These are phyloP conservation scores for Rhexocercosporidium sp. DNA, from an alignment of 2,329 filamentous ascomycete species.

Conservation along the genomic window DNA sequence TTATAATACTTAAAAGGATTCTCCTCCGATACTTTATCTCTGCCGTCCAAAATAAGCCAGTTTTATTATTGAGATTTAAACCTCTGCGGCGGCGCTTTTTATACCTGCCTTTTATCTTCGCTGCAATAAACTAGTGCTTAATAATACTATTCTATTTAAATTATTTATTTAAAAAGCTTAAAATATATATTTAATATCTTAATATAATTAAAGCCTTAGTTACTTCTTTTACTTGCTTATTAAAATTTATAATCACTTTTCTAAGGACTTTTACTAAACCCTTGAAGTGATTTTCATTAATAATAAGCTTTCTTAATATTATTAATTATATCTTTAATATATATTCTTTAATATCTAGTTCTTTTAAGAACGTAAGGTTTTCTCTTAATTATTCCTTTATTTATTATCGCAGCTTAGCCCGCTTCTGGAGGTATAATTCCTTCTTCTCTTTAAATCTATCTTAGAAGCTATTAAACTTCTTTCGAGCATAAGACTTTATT, in stretches of 20 bases:
- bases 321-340: slow-evolving; percentile 18
- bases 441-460: slow-evolving; percentile 15
- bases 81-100: too few relatives aligned
- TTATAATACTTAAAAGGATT: slow-evolving; percentile 8
- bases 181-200: slow-evolving; percentile 15
- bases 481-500: slow-evolving; percentile 7
- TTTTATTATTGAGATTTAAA: slow-evolving; percentile 11
- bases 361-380: slow-evolving; percentile 11
- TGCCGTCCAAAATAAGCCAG: background rate
- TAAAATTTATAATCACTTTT: slow-evolving; percentile 7
- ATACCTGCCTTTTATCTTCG: slow-evolving; percentile 11
- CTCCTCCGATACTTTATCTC: background rate
- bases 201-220: slow-evolving; percentile 15
- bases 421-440: slow-evolving; percentile 16
- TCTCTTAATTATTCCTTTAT: slow-evolving; percentile 8
- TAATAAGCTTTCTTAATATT: slow-evolving; percentile 15
- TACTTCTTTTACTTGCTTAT: slow-evolving; percentile 13
- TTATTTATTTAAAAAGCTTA: slow-evolving; percentile 5
- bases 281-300: slow-evolving; percentile 11
- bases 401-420: slow-evolving; percentile 7
- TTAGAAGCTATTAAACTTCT: slow-evolving; percentile 1
- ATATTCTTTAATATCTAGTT: slow-evolving; percentile 18
- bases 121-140: slow-evolving; percentile 8
- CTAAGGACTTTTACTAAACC: slow-evolving; percentile 12
- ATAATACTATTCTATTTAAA: slow-evolving; percentile 10